Evolutionary conservation across 2,329 filamentous ascomycete genomes (phyloP), one percentile per base, ranked within the genome.

Genomic region (Sordariomycetes sp.): DNA sequence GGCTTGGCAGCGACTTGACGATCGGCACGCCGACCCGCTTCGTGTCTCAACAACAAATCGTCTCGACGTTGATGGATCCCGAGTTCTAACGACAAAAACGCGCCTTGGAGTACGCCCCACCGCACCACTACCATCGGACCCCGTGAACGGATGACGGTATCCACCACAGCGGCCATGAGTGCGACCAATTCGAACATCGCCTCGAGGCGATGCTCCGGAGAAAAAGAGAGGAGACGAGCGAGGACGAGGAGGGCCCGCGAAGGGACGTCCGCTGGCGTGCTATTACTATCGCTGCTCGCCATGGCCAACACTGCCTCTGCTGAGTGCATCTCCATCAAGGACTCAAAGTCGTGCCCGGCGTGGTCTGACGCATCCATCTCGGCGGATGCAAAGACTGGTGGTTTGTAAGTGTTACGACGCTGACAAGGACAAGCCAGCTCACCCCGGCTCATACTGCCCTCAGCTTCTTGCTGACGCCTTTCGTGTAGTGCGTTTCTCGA

Each of bases 401-500:
- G 81, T 59, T 91, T 86, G 86, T 89, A 77, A 65, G 82, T 77
- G 28, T 32, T 32, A 32, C 22, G 22, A 12, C 28, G 53, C 5
- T 25, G 4, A n/a, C 12, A 12, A 28, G 52, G 32, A 20, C 24
- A 3, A 22, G n/a, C 28, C 15, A 17, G 12, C 13, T n/a, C 25
- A 48, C 52, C 4, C 53, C 28, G 2, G n/a, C 35, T 45, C 12
- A 7, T 20, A 13, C 10, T 15, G 24, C 13, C n/a, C 15, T 48
- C 34, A 20, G 34, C 13, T 35, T 36, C 32, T 48, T 17, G 36
- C 39, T 59, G 36, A 58, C 56, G 54, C 60, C 53, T 58, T 53
- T 55, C 32, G 42, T 36, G 53, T 66, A 95, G 91, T 72, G 85
- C 90, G 53, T 99, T 97, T 69, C 80, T 99, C 62, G 76, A 83